These are phyloP conservation scores for Macrolepiota albuminosa DNA, from an alignment of 768 basidiomycete genomes.

Conservation along the genomic window DNA sequence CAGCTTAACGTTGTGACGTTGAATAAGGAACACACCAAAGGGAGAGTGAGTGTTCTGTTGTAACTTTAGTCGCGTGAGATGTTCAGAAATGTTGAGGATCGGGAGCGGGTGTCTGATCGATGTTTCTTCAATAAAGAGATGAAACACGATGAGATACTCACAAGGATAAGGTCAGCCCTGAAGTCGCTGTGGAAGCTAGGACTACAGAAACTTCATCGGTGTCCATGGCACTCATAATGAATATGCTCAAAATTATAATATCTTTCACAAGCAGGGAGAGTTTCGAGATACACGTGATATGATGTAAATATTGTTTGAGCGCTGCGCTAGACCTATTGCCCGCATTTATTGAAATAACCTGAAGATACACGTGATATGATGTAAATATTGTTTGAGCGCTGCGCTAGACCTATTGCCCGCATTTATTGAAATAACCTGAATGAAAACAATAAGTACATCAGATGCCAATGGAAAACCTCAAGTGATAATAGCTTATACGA, in stretches of 20 bases:
- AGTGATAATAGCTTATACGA: too few relatives aligned
- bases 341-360: too few relatives aligned
- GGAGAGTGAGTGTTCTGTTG: slow-evolving; percentile 58
- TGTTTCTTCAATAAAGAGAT: slow-evolving; percentile 11
- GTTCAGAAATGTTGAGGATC: slow-evolving; percentile 95
- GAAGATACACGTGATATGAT: neutral
- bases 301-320: neutral
- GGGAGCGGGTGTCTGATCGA: slow-evolving; percentile 85
- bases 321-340: neutral
- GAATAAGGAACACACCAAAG: slow-evolving; percentile 46
- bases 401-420: neutral
- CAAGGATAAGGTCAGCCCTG: slow-evolving; percentile 73
- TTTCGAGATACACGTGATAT: neutral
- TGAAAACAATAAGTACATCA: neutral
- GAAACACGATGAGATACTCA: slow-evolving; percentile 29
- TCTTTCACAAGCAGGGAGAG: neutral
- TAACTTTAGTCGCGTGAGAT: slow-evolving; percentile 80
- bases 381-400: neutral
- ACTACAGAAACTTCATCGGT: slow-evolving; percentile 76
- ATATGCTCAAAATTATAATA: neutral
- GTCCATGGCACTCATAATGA: slow-evolving; percentile 61
- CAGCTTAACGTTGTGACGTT: neutral
- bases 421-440: too few relatives aligned
- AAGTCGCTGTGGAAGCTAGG: slow-evolving; percentile 63
- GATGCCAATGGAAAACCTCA: neutral